A percentile compares a stretch with the other conserved stretches of the same genome.
These are phyloP conservation scores for Neopestalotiopsis rosae DNA, from an alignment of 2,329 filamentous ascomycete genomes.

Conservation along the genomic window DNA sequence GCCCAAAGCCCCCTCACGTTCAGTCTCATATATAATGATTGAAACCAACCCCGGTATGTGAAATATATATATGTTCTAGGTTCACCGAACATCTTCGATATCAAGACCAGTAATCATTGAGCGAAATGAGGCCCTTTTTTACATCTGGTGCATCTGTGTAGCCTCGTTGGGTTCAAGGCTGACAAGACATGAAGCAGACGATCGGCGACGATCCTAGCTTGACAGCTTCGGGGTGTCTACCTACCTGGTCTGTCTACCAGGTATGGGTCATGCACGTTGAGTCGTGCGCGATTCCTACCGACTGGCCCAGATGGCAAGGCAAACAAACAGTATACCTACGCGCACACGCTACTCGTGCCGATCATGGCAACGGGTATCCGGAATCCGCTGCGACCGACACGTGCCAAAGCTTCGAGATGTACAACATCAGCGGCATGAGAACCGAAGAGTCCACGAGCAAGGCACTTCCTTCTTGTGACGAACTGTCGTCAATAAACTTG, in stretches of 20 bases:
- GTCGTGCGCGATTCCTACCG: neutral
- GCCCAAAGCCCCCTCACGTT: conserved; percentile 13
- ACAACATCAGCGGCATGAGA: too few relatives aligned
- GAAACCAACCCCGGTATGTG: too few relatives aligned
- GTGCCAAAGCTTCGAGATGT: neutral
- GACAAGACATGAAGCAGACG: neutral
- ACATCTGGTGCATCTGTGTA: neutral
- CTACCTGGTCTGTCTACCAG: neutral
- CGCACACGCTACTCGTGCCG: neutral
- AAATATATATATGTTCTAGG: too few relatives aligned
- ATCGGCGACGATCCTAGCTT: neutral
- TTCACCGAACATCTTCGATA: neutral
- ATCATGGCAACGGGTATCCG: neutral
- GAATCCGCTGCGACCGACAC: neutral
- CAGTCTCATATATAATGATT: too few relatives aligned
- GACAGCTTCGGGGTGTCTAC: neutral
- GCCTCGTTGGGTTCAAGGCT: neutral
- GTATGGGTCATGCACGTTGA: neutral
- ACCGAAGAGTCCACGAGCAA: too few relatives aligned
- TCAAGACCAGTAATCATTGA: neutral
- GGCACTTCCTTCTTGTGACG: too few relatives aligned
- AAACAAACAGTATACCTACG: neutral
- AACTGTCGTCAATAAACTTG: too few relatives aligned
- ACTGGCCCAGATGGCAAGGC: neutral
- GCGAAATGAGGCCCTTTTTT: neutral